Conservation (phyloP, 257 asterid species). For the Ajuga chamaepitys region DNA sequence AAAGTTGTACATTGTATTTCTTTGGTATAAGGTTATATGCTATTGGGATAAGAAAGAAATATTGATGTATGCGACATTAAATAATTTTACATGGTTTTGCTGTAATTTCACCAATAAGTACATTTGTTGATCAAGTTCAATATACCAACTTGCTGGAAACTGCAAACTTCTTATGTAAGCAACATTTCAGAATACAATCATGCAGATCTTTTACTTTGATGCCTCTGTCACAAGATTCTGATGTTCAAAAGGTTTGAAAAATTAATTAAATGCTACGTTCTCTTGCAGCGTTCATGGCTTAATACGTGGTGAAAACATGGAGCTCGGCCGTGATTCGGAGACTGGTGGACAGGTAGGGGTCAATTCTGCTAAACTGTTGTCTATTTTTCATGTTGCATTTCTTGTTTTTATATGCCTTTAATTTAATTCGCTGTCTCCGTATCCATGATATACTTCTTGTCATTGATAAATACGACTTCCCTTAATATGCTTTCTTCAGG, state of each 20-base stretch:
- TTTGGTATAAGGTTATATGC: constrained; percentile 40
- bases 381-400: constrained; percentile 1
- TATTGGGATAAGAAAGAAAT: neutral
- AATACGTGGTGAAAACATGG: constrained; percentile 97
- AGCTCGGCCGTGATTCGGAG: constrained; percentile 99
- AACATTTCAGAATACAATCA: neutral
- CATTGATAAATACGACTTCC: neutral
- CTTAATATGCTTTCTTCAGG: constrained; percentile 39
- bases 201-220: neutral
- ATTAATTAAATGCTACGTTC: constrained; percentile 11
- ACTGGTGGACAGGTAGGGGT: constrained; percentile 90
- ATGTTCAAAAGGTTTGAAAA: neutral
- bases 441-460: neutral
- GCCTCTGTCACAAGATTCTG: neutral
- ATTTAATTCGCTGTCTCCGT: too few species aligned
- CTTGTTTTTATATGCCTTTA: neutral
- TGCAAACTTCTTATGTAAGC: neutral
- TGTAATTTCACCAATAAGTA: neutral
- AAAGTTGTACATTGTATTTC: constrained; percentile 66
- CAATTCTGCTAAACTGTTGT: neutral
- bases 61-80: neutral
- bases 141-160: neutral
- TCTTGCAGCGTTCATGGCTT: constrained; percentile 87
- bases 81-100: neutral
- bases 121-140: neutral